A percentile compares a stretch with the other conserved stretches of the same genome.
These are phyloP conservation scores for Scutellaria minor DNA, from an alignment of 257 asterid species.

Conservation along the genomic window DNA sequence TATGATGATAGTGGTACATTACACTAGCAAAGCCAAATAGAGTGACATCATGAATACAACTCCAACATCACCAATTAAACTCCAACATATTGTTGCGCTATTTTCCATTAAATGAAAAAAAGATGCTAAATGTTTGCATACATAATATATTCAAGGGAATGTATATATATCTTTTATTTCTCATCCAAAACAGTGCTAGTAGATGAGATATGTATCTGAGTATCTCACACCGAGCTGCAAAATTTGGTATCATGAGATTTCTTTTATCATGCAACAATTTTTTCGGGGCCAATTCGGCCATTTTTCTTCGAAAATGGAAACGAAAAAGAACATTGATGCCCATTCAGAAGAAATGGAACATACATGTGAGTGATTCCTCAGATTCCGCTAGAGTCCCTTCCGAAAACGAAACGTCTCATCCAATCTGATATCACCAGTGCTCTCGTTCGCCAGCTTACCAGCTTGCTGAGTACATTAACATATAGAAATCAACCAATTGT, in stretches of 20 bases:
- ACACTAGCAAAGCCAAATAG: no score
- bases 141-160: no score
- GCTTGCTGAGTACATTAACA: slow-evolving; percentile 64
- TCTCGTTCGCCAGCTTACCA: slow-evolving; percentile 97
- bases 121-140: no score
- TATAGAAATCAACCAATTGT: slow-evolving; percentile 1
- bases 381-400: slow-evolving; percentile 93
- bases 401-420: slow-evolving; percentile 84
- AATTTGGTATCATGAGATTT: slow-evolving; percentile 28
- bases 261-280: slow-evolving; percentile 1
- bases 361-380: slow-evolving; percentile 31
- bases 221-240: slow-evolving; percentile 53
- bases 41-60: no score
- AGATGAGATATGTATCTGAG: no score
- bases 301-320: background rate
- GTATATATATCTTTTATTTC: background rate
- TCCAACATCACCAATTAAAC: no score
- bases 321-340: slow-evolving; percentile 8
- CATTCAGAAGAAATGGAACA: slow-evolving; percentile 1
- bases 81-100: no score
- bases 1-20: no score
- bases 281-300: slow-evolving; percentile 29
- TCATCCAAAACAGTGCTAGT: slow-evolving; percentile 1
- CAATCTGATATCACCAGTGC: slow-evolving; percentile 89
- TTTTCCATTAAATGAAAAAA: no score